A percentile compares a stretch with the other conserved stretches of the same genome.
These are phyloP conservation scores for Leucosporidium scottii DNA, from an alignment of 768 basidiomycete species.

Conservation along the genomic window DNA sequence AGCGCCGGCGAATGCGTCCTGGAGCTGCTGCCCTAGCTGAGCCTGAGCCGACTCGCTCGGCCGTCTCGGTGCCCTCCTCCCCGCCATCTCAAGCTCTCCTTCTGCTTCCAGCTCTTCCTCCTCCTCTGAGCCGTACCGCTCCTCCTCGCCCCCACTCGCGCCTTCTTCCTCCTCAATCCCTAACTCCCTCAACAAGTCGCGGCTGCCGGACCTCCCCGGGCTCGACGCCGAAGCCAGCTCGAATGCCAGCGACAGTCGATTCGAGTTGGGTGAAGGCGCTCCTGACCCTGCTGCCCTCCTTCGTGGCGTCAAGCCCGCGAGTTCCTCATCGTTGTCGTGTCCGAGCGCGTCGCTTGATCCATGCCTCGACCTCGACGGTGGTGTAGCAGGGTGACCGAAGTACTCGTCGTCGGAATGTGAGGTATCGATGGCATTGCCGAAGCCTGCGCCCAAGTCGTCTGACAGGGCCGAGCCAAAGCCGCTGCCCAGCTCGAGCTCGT, in stretches of 20 bases:
- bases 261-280: not conserved
- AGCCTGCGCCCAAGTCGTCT: not conserved
- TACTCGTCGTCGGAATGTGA: no score
- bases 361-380: no score
- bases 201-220: not conserved
- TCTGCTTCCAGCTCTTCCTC: not conserved
- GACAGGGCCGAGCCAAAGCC: not conserved
- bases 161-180: constrained; percentile 22
- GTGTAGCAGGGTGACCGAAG: no score
- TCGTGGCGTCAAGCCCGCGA: not conserved
- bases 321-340: not conserved
- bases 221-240: constrained; percentile 24
- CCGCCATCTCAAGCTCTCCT: constrained; percentile 5
- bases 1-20: not conserved
- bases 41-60: not conserved
- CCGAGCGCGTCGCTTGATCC: not conserved
- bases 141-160: constrained; percentile 22
- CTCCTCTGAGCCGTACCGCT: not conserved
- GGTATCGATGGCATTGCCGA: not conserved
- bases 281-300: not conserved
- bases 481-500: not conserved
- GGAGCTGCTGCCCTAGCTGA: not conserved
- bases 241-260: constrained; percentile 13
- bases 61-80: not conserved
- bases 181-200: constrained; percentile 19